Percentiles rank a stretch among this genome's conserved stretches.
Evolutionary conservation across 176 grass and related monocot species (phyloP).

Genomic region (Phragmites australis): DNA sequence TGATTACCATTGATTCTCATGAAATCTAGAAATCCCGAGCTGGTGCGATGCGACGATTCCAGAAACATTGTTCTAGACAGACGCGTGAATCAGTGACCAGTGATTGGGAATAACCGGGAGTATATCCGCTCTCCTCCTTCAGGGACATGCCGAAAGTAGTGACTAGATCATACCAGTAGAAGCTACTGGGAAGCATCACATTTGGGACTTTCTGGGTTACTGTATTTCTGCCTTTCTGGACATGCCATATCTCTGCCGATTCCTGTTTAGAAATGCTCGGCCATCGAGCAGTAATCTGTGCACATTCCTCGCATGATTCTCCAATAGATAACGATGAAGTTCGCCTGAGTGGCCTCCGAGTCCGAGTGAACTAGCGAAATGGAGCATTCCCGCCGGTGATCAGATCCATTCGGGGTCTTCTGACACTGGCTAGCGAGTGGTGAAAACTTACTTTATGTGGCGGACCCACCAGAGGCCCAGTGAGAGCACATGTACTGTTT

Average conservation of each 20-base stretch:
- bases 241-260: background rate
- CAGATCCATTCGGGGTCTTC: slow-evolving; percentile 27
- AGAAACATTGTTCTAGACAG: slow-evolving; percentile 11
- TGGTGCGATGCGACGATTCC: slow-evolving; percentile 13
- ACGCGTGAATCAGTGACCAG: background rate
- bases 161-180: slow-evolving; percentile 3
- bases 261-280: background rate
- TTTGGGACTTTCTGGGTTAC: background rate
- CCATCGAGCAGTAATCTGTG: background rate
- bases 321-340: slow-evolving; percentile 25
- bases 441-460: background rate
- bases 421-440: slow-evolving; percentile 5
- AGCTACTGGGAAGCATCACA: slow-evolving; percentile 1
- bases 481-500: too few relatives aligned
- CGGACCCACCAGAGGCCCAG: too few relatives aligned
- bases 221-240: background rate
- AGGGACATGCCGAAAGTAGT: slow-evolving; percentile 15
- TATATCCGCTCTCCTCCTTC: background rate
- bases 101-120: background rate
- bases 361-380: background rate
- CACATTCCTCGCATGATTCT: background rate
- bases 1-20: background rate
- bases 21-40: background rate
- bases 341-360: background rate
- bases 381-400: background rate